These are phyloP conservation scores for Kluyveromyces sp. DNA, from an alignment of 1,139 yeast genomes.

Conservation along the genomic window DNA sequence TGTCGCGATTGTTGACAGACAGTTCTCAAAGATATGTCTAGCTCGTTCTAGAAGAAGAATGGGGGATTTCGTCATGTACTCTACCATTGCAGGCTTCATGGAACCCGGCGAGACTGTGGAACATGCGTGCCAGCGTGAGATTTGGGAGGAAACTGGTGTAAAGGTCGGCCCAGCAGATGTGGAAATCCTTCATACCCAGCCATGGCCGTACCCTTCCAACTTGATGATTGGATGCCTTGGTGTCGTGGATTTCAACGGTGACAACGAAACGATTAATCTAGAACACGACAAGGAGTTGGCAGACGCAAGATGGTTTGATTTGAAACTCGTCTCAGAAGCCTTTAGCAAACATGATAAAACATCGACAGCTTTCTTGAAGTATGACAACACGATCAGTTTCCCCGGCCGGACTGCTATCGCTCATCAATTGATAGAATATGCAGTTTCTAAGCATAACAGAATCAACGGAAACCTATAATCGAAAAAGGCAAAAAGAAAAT, in stretches of 20 bases:
- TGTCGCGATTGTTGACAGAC: slow-evolving; percentile 62
- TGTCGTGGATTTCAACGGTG: slow-evolving; percentile 39
- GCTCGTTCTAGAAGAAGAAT: slow-evolving; percentile 42
- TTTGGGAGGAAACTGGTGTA: slow-evolving; percentile 95
- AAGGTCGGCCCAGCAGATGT: slow-evolving; percentile 42
- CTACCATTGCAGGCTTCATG: slow-evolving; percentile 90
- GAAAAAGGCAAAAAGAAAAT: too few species aligned
- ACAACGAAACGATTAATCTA: slow-evolving; percentile 42
- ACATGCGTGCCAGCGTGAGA: slow-evolving; percentile 79
- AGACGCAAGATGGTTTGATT: slow-evolving; percentile 80
- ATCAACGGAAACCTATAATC: not conserved
- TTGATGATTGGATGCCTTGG: slow-evolving; percentile 59
- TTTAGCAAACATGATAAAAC: slow-evolving; percentile 33
- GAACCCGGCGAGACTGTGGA: slow-evolving; percentile 93
- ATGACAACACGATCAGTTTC: slow-evolving; percentile 30
- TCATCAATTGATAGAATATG: slow-evolving; percentile 33
- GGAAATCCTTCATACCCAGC: slow-evolving; percentile 63
- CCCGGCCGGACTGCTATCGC: slow-evolving; percentile 49
- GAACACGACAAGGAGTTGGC: slow-evolving; percentile 49
- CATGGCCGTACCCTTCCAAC: slow-evolving; percentile 95
- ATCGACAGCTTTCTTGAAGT: slow-evolving; percentile 15
- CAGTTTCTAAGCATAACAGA: slow-evolving; percentile 22
- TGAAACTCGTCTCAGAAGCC: slow-evolving; percentile 37
- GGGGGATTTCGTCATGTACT: slow-evolving; percentile 47
- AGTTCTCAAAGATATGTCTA: slow-evolving; percentile 55